Evolutionary conservation across 2,329 filamentous ascomycete genomes (phyloP), one percentile per base, ranked within the genome.

Genomic region (Talaromyces sp.): DNA sequence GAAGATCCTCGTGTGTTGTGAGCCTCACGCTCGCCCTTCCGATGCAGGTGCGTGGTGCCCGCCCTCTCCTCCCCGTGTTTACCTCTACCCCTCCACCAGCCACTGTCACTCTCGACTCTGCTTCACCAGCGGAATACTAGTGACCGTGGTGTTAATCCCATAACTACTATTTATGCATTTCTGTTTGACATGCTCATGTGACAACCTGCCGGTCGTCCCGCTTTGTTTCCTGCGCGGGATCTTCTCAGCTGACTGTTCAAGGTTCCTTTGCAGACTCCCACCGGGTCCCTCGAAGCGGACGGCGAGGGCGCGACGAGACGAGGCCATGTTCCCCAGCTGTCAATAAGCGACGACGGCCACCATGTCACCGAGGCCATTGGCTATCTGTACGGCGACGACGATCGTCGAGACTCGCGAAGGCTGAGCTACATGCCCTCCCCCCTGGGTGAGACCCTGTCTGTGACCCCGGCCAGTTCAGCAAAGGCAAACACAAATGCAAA

Each of bases 281-380:
- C 56, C 29, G 58, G 60, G 54, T 49, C 56, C 56, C 58, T 59
- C 56, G 56, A 62, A 59, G 38, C 56, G 24, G 60, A 62, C 49
- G 75, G 73, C 70, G 73, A 73, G 70, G 75, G 73, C 70, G 73
- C 72, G 70, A 75, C 78, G 67, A 78, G 82, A 64, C 80, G 82
- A 69, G 82, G 83, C 66, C 85, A 87, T 77, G 78, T 77, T 66
- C 80, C 84, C 64, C 83, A 86, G 67, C 78, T 87, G 63, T 87
- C 84, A 67, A 88, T 96, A 74, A 95, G 90, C 75, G 92, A 96
- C 77, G 89, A 93, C 63, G 91, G 84, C 77, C 91, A 96, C 78
- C 93, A 96, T 84, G 91, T 96, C 73, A 96, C 92, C 60, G 93
- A 96, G 75, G 89, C 91, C 62, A 96, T 96, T 75, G 91, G 91